These are phyloP conservation scores for Kodamaea jinghongensis DNA, from an alignment of 805 yeast species.

Conservation along the genomic window DNA sequence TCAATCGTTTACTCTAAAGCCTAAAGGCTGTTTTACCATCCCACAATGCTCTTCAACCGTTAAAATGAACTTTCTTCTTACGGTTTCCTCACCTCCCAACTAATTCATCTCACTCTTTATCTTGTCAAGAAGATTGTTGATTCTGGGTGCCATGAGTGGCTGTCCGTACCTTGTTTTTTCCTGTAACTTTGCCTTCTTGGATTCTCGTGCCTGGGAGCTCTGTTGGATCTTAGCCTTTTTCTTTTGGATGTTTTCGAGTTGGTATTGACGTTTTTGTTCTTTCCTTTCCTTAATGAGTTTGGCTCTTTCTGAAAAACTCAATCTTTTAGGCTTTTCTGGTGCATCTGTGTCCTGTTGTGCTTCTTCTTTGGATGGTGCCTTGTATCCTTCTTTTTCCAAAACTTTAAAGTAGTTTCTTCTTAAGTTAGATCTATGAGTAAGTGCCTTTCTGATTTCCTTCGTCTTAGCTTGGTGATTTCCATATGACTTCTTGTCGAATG, in stretches of 20 bases:
- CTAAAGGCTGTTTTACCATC: no score
- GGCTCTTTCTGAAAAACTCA: slow-evolving; percentile 45
- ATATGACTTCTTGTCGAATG: slow-evolving; percentile 25
- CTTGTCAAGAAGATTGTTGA: slow-evolving; percentile 72
- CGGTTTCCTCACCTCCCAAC: neutral
- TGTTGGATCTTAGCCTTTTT: slow-evolving; percentile 32
- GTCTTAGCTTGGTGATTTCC: slow-evolving; percentile 40
- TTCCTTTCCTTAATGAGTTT: slow-evolving; percentile 47
- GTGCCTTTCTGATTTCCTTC: slow-evolving; percentile 72
- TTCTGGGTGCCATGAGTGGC: slow-evolving; percentile 88
- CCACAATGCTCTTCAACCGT: neutral
- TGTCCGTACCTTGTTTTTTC: slow-evolving; percentile 74
- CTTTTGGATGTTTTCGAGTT: slow-evolving; percentile 38
- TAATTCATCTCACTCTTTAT: slow-evolving; percentile 48
- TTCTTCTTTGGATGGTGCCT: slow-evolving; percentile 15
- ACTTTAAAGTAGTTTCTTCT: slow-evolving; percentile 79
- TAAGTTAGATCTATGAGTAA: slow-evolving; percentile 76
- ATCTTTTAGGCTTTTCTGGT: slow-evolving; percentile 12
- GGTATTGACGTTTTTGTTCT: slow-evolving; percentile 37
- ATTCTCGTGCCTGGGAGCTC: slow-evolving; percentile 40
- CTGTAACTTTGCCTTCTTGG: slow-evolving; percentile 38
- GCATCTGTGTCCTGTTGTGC: slow-evolving; percentile 15
- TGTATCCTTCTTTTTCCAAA: slow-evolving; percentile 64
- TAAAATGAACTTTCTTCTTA: neutral
- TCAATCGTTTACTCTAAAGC: no score